Base-by-base conservation (phyloP, 1,284 basidiomycete genomes). In the Cryptococcus wingfieldii region DNA sequence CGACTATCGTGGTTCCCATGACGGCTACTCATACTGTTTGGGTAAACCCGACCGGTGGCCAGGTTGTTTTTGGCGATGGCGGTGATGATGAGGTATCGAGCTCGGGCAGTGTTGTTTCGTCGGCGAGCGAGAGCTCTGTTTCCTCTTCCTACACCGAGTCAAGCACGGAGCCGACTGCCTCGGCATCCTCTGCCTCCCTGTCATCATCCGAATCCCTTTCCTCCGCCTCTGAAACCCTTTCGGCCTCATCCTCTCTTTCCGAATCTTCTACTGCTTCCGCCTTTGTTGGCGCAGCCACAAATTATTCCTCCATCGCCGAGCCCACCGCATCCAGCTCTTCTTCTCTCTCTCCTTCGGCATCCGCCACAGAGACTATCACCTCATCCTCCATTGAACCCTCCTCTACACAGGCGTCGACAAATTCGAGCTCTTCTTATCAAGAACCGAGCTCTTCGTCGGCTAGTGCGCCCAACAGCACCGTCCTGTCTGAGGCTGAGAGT, bases 1-100 rank as follows among this genome's bases (percentile, higher is more conserved):
- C 71, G 2, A 75, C 72, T 1, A 60, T 76, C 5, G 57, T 67
- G 8, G 68, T 74, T 5, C 64, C 72, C 34, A 64, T 67, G 55
- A 76, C 74, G 2, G 61, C 52, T 18, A 75, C 73, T 9, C 58
- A 69, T 51, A 71, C 69, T 2, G 61, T 75, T 2, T 77, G 75
- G 75, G 72, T 72, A 5, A 55, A 63, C 23, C 64, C 71, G 4
- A 69, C 70, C 9, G 31, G 31, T 7, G 64, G 59, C 34, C 69
- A 71, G 58, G 63, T 57, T 7, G 56, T 54, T 19, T 54, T 63
- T 23, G 56, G 56, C 14, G 34, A 25, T 38, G 41, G 46, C n/a
- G 39, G 47, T 27, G 38, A 48, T 31, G 10, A 34, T 31, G 42
- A 19, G 25, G 46, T 45, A 43, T 39, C 4, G 47, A 49, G 49